phyloP scores from a whole-genome alignment of 169 alveolate genomes.

The Amoebophrya sp. region DNA sequence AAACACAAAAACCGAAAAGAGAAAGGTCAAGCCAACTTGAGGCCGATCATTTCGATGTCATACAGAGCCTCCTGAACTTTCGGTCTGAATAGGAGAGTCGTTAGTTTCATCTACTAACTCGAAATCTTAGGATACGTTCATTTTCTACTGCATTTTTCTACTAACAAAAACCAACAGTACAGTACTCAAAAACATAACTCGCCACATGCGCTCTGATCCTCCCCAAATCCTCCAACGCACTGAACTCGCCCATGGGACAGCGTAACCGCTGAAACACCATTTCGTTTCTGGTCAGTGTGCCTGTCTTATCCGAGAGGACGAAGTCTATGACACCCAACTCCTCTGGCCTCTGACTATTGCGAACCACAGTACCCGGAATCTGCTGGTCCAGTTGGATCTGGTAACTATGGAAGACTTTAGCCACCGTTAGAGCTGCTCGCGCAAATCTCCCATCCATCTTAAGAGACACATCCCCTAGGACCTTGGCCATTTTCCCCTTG shows the following conservation, averaged over 20 bases:
- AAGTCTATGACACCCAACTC: slow-evolving; percentile 93
- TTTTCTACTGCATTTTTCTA: too few relatives aligned
- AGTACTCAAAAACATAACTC: neutral
- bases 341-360: slow-evolving; percentile 80
- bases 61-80: too few relatives aligned
- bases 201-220: neutral
- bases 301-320: slow-evolving; percentile 94
- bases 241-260: neutral
- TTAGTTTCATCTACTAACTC: too few relatives aligned
- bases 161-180: neutral
- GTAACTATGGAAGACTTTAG: slow-evolving; percentile 81
- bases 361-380: slow-evolving; percentile 79
- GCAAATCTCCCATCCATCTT: too few relatives aligned
- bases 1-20: too few relatives aligned
- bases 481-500: too few relatives aligned
- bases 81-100: too few relatives aligned
- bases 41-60: too few relatives aligned
- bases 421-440: too few relatives aligned
- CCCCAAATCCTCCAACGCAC: slow-evolving; percentile 38
- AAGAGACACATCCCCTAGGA: too few relatives aligned
- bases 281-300: slow-evolving; percentile 95
- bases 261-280: slow-evolving; percentile 78
- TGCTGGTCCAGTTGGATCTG: slow-evolving; percentile 76
- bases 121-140: too few relatives aligned
- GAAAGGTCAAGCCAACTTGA: too few relatives aligned